These are phyloP conservation scores for Grigorovia yakushimaensis DNA, from an alignment of 805 yeast genomes.

Conservation along the genomic window DNA sequence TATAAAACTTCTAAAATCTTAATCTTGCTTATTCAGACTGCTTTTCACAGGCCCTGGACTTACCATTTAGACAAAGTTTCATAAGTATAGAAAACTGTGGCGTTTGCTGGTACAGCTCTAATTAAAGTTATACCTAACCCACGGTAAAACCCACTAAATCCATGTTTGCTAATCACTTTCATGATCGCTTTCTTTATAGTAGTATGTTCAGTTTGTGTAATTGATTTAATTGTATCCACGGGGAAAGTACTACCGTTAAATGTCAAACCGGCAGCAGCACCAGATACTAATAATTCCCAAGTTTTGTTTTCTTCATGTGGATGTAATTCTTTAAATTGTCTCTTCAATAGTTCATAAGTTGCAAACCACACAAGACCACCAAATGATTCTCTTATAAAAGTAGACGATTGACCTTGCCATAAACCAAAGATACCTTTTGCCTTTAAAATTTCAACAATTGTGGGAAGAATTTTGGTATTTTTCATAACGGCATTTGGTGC, in stretches of 20 bases:
- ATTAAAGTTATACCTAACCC: constrained; percentile 76
- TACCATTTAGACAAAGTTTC: constrained; percentile 35
- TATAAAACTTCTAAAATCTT: too few species aligned
- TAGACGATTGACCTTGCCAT: constrained; percentile 82
- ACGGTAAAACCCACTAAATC: constrained; percentile 63
- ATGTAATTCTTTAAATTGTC: constrained; percentile 22
- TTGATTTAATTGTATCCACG: constrained; percentile 80
- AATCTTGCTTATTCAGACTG: too few species aligned
- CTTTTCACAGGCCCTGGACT: too few species aligned
- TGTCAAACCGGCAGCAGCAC: constrained; percentile 78
- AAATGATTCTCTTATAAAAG: constrained; percentile 71
- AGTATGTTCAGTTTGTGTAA: constrained; percentile 49
- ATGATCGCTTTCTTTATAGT: constrained; percentile 37
- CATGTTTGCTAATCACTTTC: constrained; percentile 40
- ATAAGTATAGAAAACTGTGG: constrained; percentile 71
- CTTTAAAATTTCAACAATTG: constrained; percentile 34
- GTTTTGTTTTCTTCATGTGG: constrained; percentile 28
- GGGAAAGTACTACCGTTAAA: constrained; percentile 80
- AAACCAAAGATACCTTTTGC: constrained; percentile 59
- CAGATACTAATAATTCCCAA: constrained; percentile 56
- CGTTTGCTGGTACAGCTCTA: constrained; percentile 85
- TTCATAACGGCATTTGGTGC: constrained; percentile 16
- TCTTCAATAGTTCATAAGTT: constrained; percentile 56
- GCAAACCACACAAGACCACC: constrained; percentile 96
- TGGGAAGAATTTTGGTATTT: constrained; percentile 26